Evolutionary conservation across 345 rosid species (phyloP), one percentile per base, ranked within the genome.

Genomic region (Sisymbrium irio): DNA sequence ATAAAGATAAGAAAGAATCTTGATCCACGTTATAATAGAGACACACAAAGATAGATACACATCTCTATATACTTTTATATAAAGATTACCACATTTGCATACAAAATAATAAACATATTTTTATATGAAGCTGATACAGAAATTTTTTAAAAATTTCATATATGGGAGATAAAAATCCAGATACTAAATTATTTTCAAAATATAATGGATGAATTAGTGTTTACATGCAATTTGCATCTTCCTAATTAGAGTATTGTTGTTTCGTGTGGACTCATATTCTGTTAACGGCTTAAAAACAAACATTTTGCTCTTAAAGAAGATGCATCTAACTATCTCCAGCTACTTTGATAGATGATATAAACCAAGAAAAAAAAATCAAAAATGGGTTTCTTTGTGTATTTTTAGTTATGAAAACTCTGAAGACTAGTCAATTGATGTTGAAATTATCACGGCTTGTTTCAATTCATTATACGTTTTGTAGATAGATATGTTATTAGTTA

Each of bases 1-100:
- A 57, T 53, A 65, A 72, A 78, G 77, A 72, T 72, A 72, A 77
- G 77, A 59, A 72, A 65, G 81, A 67, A 65, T 78, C 77, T 78
- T 62, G 59, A 78, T 66, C 69, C 74, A 65, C 68, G 20, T 72
- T 72, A 47, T 71, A 71, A 64, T 49, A 63, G 64, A 72, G 67
- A 77, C 72, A 64, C 37, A 64, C 27, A 28, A 20, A 64, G 27
- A 69, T 69, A 70, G 44, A 59, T 50, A 65, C 51, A 62, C 51
- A 62, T 69, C 49, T 63, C 25, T 37, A 19, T 64, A 37, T 40
- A 7, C 14, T 18, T 7, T 15, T 18, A 35, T 65, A 32, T 1
- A 4, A 41, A 27, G 36, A 50, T 15, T 37, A 50, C 14, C 25
- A 66, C 20, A 49, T 45, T 37, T 69, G 45, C 0, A 60, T 27